These are phyloP conservation scores for Jatropha podagrica DNA, from an alignment of 441 rosid species.

Conservation along the genomic window DNA sequence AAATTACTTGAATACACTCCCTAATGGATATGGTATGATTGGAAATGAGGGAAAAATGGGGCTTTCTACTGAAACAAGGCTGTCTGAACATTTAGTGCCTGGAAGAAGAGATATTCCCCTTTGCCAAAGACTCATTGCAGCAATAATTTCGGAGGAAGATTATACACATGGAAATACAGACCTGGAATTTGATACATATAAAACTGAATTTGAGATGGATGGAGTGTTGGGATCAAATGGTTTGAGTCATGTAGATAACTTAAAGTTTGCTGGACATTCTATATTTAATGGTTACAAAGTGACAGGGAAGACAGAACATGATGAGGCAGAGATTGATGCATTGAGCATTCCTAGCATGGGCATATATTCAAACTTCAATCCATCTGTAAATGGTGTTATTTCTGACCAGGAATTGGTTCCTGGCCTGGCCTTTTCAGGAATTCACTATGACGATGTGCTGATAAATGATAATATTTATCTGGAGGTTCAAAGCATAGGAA, in stretches of 20 bases:
- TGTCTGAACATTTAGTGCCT: slow-evolving; percentile 38
- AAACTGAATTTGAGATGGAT: slow-evolving; percentile 54
- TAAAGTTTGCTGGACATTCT: slow-evolving; percentile 31
- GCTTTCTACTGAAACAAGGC: slow-evolving; percentile 26
- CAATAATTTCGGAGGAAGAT: slow-evolving; percentile 83
- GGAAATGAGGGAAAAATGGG: slow-evolving; percentile 36
- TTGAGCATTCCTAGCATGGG: slow-evolving; percentile 37
- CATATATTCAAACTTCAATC: slow-evolving; percentile 39
- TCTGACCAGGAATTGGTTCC: slow-evolving; percentile 43
- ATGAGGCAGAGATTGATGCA: slow-evolving; percentile 51
- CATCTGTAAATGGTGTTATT: slow-evolving; percentile 46
- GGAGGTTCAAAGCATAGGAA: slow-evolving; percentile 86
- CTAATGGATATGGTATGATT: slow-evolving; percentile 39
- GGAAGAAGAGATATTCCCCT: slow-evolving; percentile 53
- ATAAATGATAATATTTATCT: slow-evolving; percentile 67
- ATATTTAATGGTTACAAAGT: slow-evolving; percentile 53
- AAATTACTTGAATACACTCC: slow-evolving; percentile 27
- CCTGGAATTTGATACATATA: slow-evolving; percentile 47
- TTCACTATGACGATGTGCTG: slow-evolving; percentile 58
- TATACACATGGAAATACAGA: slow-evolving; percentile 47
- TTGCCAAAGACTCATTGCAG: slow-evolving; percentile 79
- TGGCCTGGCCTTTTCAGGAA: slow-evolving; percentile 43
- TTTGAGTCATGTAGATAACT: slow-evolving; percentile 48
- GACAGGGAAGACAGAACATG: slow-evolving; percentile 44
- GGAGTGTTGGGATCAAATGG: slow-evolving; percentile 59